These are phyloP conservation scores for Pleoardoris graminearum DNA, from an alignment of 2,329 filamentous ascomycete species.

Conservation along the genomic window DNA sequence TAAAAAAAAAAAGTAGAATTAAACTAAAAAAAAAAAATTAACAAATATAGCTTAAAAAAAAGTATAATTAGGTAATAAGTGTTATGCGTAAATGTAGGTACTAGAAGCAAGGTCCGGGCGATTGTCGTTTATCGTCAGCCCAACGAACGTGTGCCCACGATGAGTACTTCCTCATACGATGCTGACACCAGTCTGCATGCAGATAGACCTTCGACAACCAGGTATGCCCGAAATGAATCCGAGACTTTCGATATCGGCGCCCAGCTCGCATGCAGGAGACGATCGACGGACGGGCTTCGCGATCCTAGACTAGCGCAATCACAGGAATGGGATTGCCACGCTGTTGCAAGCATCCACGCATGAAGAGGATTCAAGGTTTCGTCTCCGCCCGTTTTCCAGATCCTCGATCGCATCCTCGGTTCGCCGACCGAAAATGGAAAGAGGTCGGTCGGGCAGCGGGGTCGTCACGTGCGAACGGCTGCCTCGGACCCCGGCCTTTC, in stretches of 20 bases:
- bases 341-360: neutral
- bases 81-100: no score
- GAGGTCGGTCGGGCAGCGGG: neutral
- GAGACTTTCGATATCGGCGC: conserved; percentile 12
- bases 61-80: no score
- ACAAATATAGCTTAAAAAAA: no score
- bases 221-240: conserved; percentile 14
- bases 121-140: no score
- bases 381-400: conserved; percentile 7
- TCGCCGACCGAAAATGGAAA: neutral
- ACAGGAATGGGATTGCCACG: conserved; percentile 3
- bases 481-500: neutral
- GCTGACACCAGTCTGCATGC: neutral
- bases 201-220: conserved; percentile 4
- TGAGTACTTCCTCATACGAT: conserved; percentile 3
- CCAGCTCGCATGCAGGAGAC: neutral
- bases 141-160: no score
- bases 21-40: no score
- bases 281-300: conserved; percentile 5
- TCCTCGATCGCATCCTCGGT: neutral
- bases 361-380: neutral
- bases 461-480: conserved; percentile 1
- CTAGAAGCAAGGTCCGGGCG: no score
- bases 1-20: no score
- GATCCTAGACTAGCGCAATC: conserved; percentile 1